phyloP scores from a whole-genome alignment of 306 rosid genomes.

The Pyrus pyrifolia region DNA sequence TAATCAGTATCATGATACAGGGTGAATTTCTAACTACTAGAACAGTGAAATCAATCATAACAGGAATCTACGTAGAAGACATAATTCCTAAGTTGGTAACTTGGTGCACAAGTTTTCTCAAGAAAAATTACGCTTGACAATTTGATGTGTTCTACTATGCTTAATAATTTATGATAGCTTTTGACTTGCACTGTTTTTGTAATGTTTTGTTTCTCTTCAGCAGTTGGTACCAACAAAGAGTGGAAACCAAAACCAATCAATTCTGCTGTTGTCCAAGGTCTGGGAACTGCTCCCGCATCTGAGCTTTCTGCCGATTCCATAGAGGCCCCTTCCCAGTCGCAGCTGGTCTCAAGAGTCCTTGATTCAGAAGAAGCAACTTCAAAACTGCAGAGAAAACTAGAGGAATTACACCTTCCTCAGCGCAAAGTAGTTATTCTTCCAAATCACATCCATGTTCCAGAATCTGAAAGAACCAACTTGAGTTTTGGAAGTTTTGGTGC shows the following conservation, averaged over 20 bases:
- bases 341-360: conserved; percentile 43
- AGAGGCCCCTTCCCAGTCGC: conserved; percentile 34
- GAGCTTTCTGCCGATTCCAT: conserved; percentile 39
- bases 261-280: conserved; percentile 44
- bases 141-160: not conserved
- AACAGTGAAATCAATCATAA: not conserved
- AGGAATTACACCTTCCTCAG: conserved; percentile 58
- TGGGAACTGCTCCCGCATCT: conserved; percentile 37
- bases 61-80: not conserved
- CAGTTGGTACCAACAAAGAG: conserved; percentile 91
- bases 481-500: conserved; percentile 92
- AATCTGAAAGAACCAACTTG: conserved; percentile 83
- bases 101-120: not conserved
- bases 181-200: conserved; percentile 26
- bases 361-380: conserved; percentile 58
- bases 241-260: conserved; percentile 87
- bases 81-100: not conserved
- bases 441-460: conserved; percentile 85
- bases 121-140: not conserved
- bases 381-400: conserved; percentile 65
- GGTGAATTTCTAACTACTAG: not conserved
- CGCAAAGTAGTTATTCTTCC: conserved; percentile 90
- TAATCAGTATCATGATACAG: not conserved
- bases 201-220: conserved; percentile 19
- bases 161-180: conserved; percentile 7